These are phyloP conservation scores for Alternaria sp. DNA, from an alignment of 2,329 filamentous ascomycete genomes.

Conservation along the genomic window DNA sequence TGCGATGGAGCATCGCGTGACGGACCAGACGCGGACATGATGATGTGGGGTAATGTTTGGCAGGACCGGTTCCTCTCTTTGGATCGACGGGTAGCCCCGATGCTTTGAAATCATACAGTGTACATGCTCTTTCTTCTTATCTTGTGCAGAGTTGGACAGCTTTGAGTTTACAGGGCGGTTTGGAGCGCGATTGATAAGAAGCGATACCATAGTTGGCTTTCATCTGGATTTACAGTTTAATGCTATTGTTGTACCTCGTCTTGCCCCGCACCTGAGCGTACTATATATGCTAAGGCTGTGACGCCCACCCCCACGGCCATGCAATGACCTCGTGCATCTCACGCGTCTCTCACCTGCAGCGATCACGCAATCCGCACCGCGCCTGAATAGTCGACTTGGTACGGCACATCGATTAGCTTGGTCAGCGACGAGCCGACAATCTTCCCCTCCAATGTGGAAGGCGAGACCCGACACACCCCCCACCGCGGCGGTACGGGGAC, in stretches of 20 bases:
- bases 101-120: conserved; percentile 17
- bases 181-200: conserved; percentile 13
- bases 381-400: conserved; percentile 1
- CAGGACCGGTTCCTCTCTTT: conserved; percentile 6
- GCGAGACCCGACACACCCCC: conserved; percentile 30
- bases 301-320: conserved; percentile 30
- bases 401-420: conserved; percentile 13
- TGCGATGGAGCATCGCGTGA: conserved; percentile 15
- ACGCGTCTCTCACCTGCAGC: conserved; percentile 25
- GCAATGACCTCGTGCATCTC: conserved; percentile 25
- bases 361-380: conserved; percentile 19
- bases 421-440: conserved; percentile 20
- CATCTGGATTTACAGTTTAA: not conserved
- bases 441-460: conserved; percentile 33
- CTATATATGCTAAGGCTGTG: conserved; percentile 13
- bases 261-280: conserved; percentile 20
- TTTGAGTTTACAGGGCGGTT: conserved; percentile 1
- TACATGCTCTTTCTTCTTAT: not conserved
- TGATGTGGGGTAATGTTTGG: conserved; percentile 24
- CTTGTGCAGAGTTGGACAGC: not conserved
- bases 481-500: conserved; percentile 31
- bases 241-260: conserved; percentile 5
- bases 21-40: conserved; percentile 20
- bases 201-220: conserved; percentile 25
- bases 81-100: conserved; percentile 11